Evolutionary conservation across 441 rosid genomes (phyloP).

Genomic region (Eugenia klotzschiana): DNA sequence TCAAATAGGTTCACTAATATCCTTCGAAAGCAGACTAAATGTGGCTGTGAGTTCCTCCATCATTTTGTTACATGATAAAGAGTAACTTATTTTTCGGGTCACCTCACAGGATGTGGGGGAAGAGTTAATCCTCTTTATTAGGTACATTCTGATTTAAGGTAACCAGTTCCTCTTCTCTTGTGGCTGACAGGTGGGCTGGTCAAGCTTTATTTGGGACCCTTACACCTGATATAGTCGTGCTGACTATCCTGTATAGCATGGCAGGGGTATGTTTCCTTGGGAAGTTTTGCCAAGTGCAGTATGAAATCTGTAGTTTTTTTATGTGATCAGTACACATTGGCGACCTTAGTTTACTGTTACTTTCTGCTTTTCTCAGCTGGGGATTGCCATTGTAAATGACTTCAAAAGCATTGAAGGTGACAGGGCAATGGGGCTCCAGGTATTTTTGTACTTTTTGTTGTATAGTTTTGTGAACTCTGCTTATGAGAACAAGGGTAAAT

Average conservation of each 20-base stretch:
- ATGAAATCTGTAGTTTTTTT: neutral
- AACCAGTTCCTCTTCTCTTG: neutral
- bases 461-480: neutral
- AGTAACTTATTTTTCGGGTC: neutral
- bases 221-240: constrained; percentile 78
- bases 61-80: neutral
- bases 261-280: constrained; percentile 59
- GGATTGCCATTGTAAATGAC: constrained; percentile 93
- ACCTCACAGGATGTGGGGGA: neutral
- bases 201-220: constrained; percentile 95
- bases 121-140: neutral
- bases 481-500: neutral
- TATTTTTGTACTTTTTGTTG: constrained; percentile 3
- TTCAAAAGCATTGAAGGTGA: constrained; percentile 97
- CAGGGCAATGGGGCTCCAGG: constrained; percentile 89
- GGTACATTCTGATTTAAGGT: neutral
- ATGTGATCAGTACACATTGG: neutral
- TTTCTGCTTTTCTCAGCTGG: constrained; percentile 35
- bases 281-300: neutral
- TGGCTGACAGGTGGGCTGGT: constrained; percentile 83
- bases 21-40: neutral
- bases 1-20: neutral
- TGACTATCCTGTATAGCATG: constrained; percentile 83
- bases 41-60: neutral
- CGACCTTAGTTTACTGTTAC: neutral